Conservation (phyloP, 2,329 filamentous ascomycete species). For the Trichothecium sympodiale region DNA sequence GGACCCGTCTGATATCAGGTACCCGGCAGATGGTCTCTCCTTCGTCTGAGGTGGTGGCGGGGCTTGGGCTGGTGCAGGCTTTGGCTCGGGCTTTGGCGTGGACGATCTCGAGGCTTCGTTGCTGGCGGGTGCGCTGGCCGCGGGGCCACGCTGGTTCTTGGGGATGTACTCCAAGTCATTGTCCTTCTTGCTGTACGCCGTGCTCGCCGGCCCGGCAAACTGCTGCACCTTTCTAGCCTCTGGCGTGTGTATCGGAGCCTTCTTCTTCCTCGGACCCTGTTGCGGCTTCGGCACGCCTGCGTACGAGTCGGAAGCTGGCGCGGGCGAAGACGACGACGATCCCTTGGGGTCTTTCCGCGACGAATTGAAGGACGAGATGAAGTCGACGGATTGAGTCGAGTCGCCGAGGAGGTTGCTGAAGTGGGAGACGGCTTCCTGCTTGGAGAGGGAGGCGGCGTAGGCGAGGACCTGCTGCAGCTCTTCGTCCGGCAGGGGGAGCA, state of each 20-base stretch:
- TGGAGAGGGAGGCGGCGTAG: conserved; percentile 68
- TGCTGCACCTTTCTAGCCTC: conserved; percentile 48
- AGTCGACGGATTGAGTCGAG: conserved; percentile 64
- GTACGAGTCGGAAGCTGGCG: conserved; percentile 12
- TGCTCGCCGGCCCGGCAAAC: conserved; percentile 54
- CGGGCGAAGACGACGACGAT: conserved; percentile 9
- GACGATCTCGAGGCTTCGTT: conserved; percentile 23
- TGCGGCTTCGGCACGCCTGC: conserved; percentile 38
- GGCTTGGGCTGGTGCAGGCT: conserved; percentile 17
- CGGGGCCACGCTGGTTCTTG: conserved; percentile 19
- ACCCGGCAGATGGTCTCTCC: conserved; percentile 53
- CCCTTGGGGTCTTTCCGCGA: conserved; percentile 34
- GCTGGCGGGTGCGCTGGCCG: conserved; percentile 26
- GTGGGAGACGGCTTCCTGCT: conserved; percentile 68
- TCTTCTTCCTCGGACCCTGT: conserved; percentile 43
- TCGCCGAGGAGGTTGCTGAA: conserved; percentile 83
- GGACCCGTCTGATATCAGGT: conserved; percentile 66
- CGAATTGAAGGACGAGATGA: conserved; percentile 72
- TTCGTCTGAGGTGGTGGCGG: conserved; percentile 37
- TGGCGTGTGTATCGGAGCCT: conserved; percentile 50
- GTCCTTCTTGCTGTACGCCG: conserved; percentile 64
- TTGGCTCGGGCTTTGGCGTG: conserved; percentile 20
- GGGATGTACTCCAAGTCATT: conserved; percentile 64
- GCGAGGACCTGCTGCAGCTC: conserved; percentile 76
- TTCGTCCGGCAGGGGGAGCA: conserved; percentile 76